phyloP scores from a whole-genome alignment of 1,284 basidiomycete genomes.

The Gomphus bonarii region DNA sequence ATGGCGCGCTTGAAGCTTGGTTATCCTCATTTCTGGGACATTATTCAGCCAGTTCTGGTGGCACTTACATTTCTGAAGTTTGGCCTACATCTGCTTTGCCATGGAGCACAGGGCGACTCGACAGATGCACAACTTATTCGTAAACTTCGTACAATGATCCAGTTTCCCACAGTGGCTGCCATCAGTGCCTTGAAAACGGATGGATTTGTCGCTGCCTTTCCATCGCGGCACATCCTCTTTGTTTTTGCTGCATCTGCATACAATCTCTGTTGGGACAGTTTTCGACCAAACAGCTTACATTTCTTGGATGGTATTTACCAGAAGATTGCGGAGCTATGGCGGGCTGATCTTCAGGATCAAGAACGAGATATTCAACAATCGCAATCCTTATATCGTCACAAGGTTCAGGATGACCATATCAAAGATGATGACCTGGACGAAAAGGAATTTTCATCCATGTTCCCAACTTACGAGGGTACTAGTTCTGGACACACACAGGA shows the following conservation, averaged over 20 bases:
- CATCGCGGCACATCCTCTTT: not conserved
- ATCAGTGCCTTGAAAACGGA: not conserved
- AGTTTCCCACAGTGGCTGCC: conserved; percentile 5
- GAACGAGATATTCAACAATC: conserved; percentile 55
- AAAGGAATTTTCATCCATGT: conserved; percentile 71
- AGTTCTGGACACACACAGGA: conserved; percentile 27
- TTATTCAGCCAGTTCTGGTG: conserved; percentile 7
- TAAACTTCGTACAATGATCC: not conserved
- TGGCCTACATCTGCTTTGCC: conserved; percentile 4
- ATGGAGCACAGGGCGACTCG: not conserved
- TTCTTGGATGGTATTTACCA: conserved; percentile 40
- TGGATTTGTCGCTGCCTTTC: not conserved
- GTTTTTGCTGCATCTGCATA: conserved; percentile 38
- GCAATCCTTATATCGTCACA: conserved; percentile 73
- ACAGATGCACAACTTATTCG: not conserved
- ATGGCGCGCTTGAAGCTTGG: conserved; percentile 43
- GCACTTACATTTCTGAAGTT: conserved; percentile 1
- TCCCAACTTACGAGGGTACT: conserved; percentile 70
- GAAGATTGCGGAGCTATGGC: conserved; percentile 73
- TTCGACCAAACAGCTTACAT: not conserved
- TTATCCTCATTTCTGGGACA: conserved; percentile 34
- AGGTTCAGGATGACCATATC: conserved; percentile 47
- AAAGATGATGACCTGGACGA: conserved; percentile 74
- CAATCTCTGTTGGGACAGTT: conserved; percentile 29
- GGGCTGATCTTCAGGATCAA: conserved; percentile 66